Percentiles rank a stretch among this genome's conserved stretches.
phyloP scores from a whole-genome alignment of 306 rosid species.

The Acacia crassicarpa region DNA sequence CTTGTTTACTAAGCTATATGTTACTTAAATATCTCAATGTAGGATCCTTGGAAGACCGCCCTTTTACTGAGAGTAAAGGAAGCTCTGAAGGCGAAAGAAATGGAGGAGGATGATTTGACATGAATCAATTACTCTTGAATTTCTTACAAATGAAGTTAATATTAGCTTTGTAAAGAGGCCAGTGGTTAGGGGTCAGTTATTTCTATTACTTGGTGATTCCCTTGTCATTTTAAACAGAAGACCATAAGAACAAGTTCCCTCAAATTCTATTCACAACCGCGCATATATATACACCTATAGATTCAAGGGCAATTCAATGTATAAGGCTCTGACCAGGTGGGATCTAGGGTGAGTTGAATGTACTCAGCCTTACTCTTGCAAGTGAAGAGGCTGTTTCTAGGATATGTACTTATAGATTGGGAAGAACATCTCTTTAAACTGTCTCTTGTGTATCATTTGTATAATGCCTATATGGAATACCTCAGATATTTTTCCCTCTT shows the following conservation, averaged over 20 bases:
- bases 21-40: constrained; percentile 15
- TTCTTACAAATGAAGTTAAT: constrained; percentile 17
- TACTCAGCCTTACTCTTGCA: too few relatives aligned
- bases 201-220: background rate
- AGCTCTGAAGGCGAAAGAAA: constrained; percentile 48
- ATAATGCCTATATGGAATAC: background rate
- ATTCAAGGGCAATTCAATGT: too few relatives aligned
- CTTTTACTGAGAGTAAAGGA: constrained; percentile 46
- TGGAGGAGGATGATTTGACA: constrained; percentile 58
- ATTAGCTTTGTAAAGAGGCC: constrained; percentile 10
- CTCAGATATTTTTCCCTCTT: background rate
- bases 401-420: background rate
- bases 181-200: background rate
- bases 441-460: background rate
- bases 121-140: constrained; percentile 30
- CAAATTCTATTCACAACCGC: background rate
- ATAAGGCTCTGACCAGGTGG: too few relatives aligned
- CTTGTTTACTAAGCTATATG: constrained; percentile 16
- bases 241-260: background rate
- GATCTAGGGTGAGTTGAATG: too few relatives aligned
- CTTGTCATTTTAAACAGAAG: constrained; percentile 1
- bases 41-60: constrained; percentile 58
- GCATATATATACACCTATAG: background rate
- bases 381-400: too few relatives aligned
- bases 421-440: background rate